Evolutionary conservation across 2,329 filamentous ascomycete genomes (phyloP).

Genomic region (Paracoccidioides brasiliensis): DNA sequence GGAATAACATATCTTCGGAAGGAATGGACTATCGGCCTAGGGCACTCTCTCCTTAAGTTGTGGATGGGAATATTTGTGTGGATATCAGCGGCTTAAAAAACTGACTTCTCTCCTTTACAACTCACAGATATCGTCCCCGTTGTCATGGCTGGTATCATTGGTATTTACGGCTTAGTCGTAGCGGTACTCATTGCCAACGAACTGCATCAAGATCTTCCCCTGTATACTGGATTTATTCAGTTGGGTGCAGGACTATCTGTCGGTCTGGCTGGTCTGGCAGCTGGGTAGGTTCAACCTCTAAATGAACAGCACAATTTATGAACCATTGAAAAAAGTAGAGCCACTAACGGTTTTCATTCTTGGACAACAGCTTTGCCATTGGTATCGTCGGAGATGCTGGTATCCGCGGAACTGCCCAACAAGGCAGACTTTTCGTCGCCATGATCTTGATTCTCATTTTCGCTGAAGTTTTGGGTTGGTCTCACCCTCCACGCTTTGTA

Average conservation of each 20-base stretch:
- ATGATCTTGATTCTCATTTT: conserved; percentile 99
- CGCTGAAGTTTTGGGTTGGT: conserved; percentile 90
- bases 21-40: no score
- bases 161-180: conserved; percentile 90
- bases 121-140: conserved; percentile 90
- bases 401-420: conserved; percentile 40
- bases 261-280: conserved; percentile 70
- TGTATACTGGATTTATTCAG: conserved; percentile 76
- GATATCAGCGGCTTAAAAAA: neutral
- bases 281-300: conserved; percentile 37
- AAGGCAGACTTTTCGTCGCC: conserved; percentile 66
- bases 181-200: conserved; percentile 76
- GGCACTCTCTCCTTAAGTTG: no score
- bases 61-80: neutral
- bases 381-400: conserved; percentile 58
- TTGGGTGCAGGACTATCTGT: conserved; percentile 71
- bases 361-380: conserved; percentile 56
- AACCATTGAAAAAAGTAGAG: neutral
- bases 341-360: neutral
- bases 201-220: conserved; percentile 55
- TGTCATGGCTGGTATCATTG: conserved; percentile 99
- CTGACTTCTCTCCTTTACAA: neutral
- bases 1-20: neutral
- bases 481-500: neutral
- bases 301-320: neutral